Conservation (phyloP, 1,284 basidiomycete genomes). For the Vanrija humicola region DNA sequence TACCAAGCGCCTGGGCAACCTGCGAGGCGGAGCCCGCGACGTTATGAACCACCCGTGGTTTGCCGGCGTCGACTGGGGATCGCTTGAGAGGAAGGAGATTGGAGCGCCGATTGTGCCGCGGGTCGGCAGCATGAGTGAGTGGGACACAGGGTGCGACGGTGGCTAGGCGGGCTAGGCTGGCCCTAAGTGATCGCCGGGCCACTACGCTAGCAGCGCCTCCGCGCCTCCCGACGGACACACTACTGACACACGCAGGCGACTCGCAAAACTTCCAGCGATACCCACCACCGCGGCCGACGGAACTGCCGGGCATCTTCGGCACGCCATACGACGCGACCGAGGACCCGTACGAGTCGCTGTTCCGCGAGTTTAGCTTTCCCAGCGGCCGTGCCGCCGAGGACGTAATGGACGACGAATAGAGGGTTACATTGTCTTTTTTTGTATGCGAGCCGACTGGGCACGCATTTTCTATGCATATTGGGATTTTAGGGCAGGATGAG, state of each 20-base stretch:
- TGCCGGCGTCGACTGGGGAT: constrained; percentile 52
- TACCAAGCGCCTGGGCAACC: constrained; percentile 51
- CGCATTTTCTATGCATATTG: too few relatives aligned
- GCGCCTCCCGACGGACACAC: neutral
- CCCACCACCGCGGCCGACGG: constrained; percentile 46
- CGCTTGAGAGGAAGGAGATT: constrained; percentile 50
- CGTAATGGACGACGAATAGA: too few relatives aligned
- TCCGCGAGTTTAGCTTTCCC: constrained; percentile 40
- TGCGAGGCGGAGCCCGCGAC: constrained; percentile 52
- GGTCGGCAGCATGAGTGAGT: constrained; percentile 49
- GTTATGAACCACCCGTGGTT: constrained; percentile 54
- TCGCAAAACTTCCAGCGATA: constrained; percentile 51
- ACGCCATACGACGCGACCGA: constrained; percentile 33
- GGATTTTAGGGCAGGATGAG: too few relatives aligned
- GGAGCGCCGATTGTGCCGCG: constrained; percentile 53
- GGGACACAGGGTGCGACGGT: neutral
- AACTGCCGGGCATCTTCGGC: constrained; percentile 48
- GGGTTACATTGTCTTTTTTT: too few relatives aligned
- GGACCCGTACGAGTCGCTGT: constrained; percentile 44
- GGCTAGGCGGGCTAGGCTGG: neutral
- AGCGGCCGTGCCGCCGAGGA: neutral
- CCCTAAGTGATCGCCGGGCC: too few relatives aligned
- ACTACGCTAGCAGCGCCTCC: too few relatives aligned
- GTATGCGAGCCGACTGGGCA: too few relatives aligned
- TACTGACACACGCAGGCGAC: constrained; percentile 35